Percentiles rank a stretch among this genome's conserved stretches.
Evolutionary conservation across 345 rosid genomes (phyloP).

Genomic region (Citrus glauca): DNA sequence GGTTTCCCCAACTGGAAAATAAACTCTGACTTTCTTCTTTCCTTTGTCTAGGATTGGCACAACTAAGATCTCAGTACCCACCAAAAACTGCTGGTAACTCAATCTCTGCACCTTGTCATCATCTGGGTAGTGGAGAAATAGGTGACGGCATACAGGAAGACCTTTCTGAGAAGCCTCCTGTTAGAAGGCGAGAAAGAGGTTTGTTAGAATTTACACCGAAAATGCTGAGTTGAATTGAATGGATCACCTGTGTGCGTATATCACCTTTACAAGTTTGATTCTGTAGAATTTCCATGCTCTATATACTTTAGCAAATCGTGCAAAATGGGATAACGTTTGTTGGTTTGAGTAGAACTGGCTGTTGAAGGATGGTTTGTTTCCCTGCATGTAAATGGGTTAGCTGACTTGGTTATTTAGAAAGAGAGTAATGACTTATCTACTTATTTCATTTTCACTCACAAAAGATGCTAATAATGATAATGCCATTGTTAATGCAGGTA

Average conservation of each 20-base stretch:
- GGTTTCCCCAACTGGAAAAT: slow-evolving; percentile 52
- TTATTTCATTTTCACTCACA: slow-evolving; percentile 3
- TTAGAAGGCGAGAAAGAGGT: not conserved
- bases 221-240: not conserved
- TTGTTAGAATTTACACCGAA: slow-evolving; percentile 11
- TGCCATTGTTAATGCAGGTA: slow-evolving; percentile 1
- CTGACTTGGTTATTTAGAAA: not conserved
- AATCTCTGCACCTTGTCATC: slow-evolving; percentile 46
- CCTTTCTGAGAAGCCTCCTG: slow-evolving; percentile 67
- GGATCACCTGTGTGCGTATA: not conserved
- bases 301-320: slow-evolving; percentile 59
- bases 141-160: slow-evolving; percentile 67
- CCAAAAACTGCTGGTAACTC: slow-evolving; percentile 62
- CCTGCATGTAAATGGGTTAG: too few species aligned
- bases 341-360: too few species aligned
- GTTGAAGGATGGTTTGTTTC: too few species aligned
- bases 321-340: slow-evolving; percentile 44
- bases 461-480: slow-evolving; percentile 2
- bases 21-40: slow-evolving; percentile 43
- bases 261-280: slow-evolving; percentile 57
- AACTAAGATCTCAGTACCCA: slow-evolving; percentile 63
- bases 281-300: slow-evolving; percentile 71
- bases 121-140: slow-evolving; percentile 65
- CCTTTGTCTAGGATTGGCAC: slow-evolving; percentile 71
- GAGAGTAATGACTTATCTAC: not conserved